Base-by-base conservation (phyloP, 345 rosid genomes). In the Brassica incana region DNA sequence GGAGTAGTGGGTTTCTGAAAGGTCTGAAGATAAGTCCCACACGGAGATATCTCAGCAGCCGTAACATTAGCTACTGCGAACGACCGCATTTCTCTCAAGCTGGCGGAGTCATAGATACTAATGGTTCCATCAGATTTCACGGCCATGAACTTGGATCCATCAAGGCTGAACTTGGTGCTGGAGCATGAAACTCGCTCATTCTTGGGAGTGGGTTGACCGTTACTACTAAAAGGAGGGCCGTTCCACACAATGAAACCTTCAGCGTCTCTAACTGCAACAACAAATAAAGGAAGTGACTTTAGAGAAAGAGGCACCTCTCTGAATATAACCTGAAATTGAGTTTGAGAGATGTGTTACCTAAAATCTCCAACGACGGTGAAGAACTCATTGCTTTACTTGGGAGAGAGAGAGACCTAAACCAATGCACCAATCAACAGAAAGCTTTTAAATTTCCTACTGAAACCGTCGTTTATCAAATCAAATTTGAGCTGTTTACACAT, bases 1-100 rank as follows among this genome's bases (percentile, higher is more conserved):
- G 97, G 96, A 8, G 87, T 80, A 45, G 87, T 71, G 5, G 93
- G 73, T 80, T 91, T 93, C 85, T 93, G 99, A 80, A 95, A 95
- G 11, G 97, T 90, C 79, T 91, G 98, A 56, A 93, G 89, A 70
- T 86, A 93, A 69, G 94, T 88, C 78, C 98, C 98, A 2, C 88
- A 48, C 0, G 99, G 93, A 7, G 99, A 95, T 77, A 93, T 70
- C 30, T 86, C 72, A 27, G 93, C 87, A 35, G 94, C 90, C 2
- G 79, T 75, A 63, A 95, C 85, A 87, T 85, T 78, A 6, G 89
- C 83, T 52, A 91, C 71, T 58, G 89, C 82, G 50, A 93, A 93
- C 4, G 87, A 85, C 73, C 89, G 86, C 15, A 87, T 84, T 85
- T 91, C 93, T 71, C 75, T 84, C 67, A 82, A 87, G 81, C 71